Evolutionary conservation across 306 rosid species (phyloP).

Genomic region (Vigna unguiculata): DNA sequence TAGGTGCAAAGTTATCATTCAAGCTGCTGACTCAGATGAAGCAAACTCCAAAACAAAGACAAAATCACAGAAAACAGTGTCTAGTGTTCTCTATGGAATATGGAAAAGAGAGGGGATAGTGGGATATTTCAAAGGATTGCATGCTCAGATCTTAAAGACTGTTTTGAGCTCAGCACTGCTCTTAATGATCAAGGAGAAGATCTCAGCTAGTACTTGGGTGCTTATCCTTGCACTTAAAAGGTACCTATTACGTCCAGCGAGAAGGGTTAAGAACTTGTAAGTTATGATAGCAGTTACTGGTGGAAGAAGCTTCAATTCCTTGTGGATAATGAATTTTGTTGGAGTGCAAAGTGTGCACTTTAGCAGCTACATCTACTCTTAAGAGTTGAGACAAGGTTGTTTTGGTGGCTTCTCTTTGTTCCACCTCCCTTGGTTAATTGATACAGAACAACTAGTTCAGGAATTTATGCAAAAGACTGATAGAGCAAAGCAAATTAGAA

Average conservation of each 20-base stretch:
- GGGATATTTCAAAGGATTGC: slow-evolving; percentile 93
- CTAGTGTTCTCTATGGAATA: slow-evolving; percentile 64
- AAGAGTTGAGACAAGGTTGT: slow-evolving; percentile 3
- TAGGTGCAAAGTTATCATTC: slow-evolving; percentile 99
- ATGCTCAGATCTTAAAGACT: slow-evolving; percentile 96
- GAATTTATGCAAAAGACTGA: slow-evolving; percentile 22
- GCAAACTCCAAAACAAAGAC: slow-evolving; percentile 43
- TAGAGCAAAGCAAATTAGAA: slow-evolving; percentile 31
- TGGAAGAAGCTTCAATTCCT: slow-evolving; percentile 39
- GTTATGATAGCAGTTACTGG: slow-evolving; percentile 31
- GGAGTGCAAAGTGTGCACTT: slow-evolving; percentile 35
- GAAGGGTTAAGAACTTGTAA: slow-evolving; percentile 51
- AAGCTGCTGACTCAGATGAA: slow-evolving; percentile 78
- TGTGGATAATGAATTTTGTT: slow-evolving; percentile 41
- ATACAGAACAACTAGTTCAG: slow-evolving; percentile 15
- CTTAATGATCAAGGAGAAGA: slow-evolving; percentile 98
- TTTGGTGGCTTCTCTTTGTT: slow-evolving; percentile 37
- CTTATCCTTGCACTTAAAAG: slow-evolving; percentile 81
- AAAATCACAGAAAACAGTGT: slow-evolving; percentile 64
- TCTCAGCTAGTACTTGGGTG: slow-evolving; percentile 87
- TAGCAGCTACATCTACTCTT: slow-evolving; percentile 22
- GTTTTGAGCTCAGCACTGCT: slow-evolving; percentile 95
- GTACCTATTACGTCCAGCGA: slow-evolving; percentile 66
- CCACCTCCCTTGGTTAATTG: slow-evolving; percentile 28
- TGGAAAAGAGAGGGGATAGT: slow-evolving; percentile 86